Percentiles rank a stretch among this genome's conserved stretches.
phyloP scores from a whole-genome alignment of 78 protist genomes.

The Dictyostelium intermedium region DNA sequence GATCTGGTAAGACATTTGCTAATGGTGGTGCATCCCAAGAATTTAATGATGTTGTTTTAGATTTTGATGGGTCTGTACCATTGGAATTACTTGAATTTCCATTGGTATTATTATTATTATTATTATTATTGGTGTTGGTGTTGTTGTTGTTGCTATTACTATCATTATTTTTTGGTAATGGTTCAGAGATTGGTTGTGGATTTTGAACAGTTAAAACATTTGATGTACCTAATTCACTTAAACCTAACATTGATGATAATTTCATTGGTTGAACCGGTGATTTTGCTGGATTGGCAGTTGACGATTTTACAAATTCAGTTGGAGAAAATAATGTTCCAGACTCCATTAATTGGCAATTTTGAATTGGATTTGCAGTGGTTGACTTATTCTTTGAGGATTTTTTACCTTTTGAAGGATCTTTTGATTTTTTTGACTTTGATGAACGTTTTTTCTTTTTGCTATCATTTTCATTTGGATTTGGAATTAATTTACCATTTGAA shows the following conservation, averaged over 20 bases:
- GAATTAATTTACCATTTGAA: not conserved
- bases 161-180: not conserved
- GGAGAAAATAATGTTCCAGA: slow-evolving; percentile 38
- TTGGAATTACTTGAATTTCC: not conserved
- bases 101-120: not conserved
- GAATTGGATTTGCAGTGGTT: not conserved
- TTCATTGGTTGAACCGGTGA: slow-evolving; percentile 9
- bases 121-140: not conserved
- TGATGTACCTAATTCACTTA: slow-evolving; percentile 16
- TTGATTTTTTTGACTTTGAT: not conserved
- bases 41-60: not conserved
- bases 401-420: not conserved
- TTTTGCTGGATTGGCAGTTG: not conserved
- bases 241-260: slow-evolving; percentile 23
- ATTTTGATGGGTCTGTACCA: not conserved
- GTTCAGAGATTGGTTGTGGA: slow-evolving; percentile 35
- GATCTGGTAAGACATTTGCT: slow-evolving; percentile 20
- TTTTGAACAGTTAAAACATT: slow-evolving; percentile 27
- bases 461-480: not conserved
- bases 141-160: not conserved
- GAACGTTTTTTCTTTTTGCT: not conserved
- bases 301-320: slow-evolving; percentile 61
- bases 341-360: not conserved
- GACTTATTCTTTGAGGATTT: not conserved
- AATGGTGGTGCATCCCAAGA: slow-evolving; percentile 30